A percentile compares a stretch with the other conserved stretches of the same genome.
These are phyloP conservation scores for Curvularia hawaiiensis DNA, from an alignment of 2,329 filamentous ascomycete genomes.

Conservation along the genomic window DNA sequence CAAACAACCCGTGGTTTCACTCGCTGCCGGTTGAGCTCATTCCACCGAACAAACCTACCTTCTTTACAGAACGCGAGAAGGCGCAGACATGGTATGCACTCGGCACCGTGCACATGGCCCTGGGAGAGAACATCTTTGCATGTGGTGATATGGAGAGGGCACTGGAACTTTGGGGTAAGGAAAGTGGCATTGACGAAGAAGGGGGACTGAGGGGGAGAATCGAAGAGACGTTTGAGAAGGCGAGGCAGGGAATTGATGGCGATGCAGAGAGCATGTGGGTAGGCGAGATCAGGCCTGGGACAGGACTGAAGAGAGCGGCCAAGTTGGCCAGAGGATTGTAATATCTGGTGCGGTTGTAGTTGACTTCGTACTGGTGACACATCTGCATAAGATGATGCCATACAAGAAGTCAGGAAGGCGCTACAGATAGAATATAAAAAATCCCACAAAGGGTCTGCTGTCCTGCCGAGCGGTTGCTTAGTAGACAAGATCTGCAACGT, in stretches of 20 bases:
- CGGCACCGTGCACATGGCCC: slow-evolving; percentile 34
- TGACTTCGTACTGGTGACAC: background rate
- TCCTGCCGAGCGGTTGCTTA: background rate
- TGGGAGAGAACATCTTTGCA: slow-evolving; percentile 41
- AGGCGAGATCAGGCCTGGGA: slow-evolving; percentile 32
- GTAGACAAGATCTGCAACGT: background rate
- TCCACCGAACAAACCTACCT: slow-evolving; percentile 36
- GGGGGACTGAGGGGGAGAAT: slow-evolving; percentile 21
- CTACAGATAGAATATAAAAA: background rate
- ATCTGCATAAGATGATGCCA: background rate
- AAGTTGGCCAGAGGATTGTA: slow-evolving; percentile 16
- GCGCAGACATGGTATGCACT: slow-evolving; percentile 38
- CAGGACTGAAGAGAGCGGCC: slow-evolving; percentile 29
- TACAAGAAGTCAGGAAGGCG: background rate
- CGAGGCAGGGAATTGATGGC: slow-evolving; percentile 36
- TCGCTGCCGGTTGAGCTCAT: slow-evolving; percentile 39
- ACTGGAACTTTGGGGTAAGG: slow-evolving; percentile 22
- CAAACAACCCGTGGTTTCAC: slow-evolving; percentile 38
- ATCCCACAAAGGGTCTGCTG: background rate
- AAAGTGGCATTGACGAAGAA: slow-evolving; percentile 5
- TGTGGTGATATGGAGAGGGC: slow-evolving; percentile 43
- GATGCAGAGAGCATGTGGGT: slow-evolving; percentile 33
- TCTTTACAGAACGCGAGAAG: slow-evolving; percentile 36
- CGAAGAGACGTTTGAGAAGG: slow-evolving; percentile 33
- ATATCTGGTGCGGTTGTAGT: background rate